A percentile compares a stretch with the other conserved stretches of the same genome.
phyloP scores from a whole-genome alignment of 208 protist species.

The Wallacemonas sp. region DNA sequence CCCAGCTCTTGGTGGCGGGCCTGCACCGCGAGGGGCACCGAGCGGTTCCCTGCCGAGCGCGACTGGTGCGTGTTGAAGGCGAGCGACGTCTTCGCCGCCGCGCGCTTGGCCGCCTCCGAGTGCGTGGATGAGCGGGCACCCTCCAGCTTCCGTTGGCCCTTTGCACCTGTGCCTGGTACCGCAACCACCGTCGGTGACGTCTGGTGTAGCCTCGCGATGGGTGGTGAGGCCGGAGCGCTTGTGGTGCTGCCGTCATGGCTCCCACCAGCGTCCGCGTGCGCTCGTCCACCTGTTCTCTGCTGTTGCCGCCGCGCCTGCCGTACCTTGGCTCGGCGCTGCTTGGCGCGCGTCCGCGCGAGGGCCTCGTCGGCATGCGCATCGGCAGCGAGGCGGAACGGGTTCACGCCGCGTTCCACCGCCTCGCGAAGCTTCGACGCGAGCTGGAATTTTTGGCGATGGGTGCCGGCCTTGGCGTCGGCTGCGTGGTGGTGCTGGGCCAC shows the following conservation, averaged over 20 bases:
- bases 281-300: no score
- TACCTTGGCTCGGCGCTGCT: neutral
- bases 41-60: neutral
- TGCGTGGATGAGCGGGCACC: no score
- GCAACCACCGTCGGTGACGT: no score
- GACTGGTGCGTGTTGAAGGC: neutral
- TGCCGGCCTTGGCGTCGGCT: neutral
- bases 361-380: neutral
- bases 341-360: neutral
- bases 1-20: neutral
- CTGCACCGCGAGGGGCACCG: neutral
- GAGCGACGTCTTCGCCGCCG: neutral
- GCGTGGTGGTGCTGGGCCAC: neutral
- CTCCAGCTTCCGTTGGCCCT: no score
- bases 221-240: no score
- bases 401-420: conserved; percentile 5
- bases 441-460: conserved; percentile 2
- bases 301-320: no score
- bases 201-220: no score
- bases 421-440: neutral
- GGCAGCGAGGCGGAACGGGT: conserved; percentile 9
- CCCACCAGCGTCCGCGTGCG: no score
- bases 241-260: no score
- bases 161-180: no score
- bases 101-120: neutral